Conservation (phyloP, 1,284 basidiomycete genomes). For the Coriolopsis trogii region DNA sequence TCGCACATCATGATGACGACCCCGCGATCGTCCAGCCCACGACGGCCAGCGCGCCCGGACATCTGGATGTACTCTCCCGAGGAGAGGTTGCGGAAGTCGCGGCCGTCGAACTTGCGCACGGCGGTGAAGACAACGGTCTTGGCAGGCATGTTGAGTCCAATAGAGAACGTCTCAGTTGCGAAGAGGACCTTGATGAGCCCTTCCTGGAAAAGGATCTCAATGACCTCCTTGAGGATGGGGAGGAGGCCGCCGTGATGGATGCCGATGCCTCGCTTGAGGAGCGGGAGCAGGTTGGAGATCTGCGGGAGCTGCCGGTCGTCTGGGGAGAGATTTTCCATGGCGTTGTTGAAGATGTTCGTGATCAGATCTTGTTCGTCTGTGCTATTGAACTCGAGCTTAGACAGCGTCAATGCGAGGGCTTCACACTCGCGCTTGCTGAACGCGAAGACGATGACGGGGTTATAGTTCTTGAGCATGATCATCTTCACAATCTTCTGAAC, state of each 20-base stretch:
- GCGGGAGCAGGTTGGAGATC: constrained; percentile 91
- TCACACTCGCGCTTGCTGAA: constrained; percentile 99
- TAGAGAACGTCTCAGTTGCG: constrained; percentile 99
- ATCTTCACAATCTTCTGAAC: constrained; percentile 99
- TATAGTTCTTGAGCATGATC: constrained; percentile 98
- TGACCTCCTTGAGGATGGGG: constrained; percentile 98
- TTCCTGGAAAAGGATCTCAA: constrained; percentile 99
- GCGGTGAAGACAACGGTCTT: constrained; percentile 99
- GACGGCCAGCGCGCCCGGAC: constrained; percentile 97
- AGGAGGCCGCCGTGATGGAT: constrained; percentile 98
- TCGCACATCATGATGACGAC: constrained; percentile 99
- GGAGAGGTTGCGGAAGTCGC: constrained; percentile 90
- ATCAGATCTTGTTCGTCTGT: constrained; percentile 93
- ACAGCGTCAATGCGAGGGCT: constrained; percentile 87
- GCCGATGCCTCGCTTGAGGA: constrained; percentile 95
- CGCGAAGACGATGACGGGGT: constrained; percentile 98
- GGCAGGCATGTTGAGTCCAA: constrained; percentile 99
- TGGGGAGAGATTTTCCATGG: constrained; percentile 86
- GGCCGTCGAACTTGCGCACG: constrained; percentile 95
- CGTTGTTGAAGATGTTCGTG: constrained; percentile 91
- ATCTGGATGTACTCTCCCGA: constrained; percentile 98
- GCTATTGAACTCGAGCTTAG: constrained; percentile 96
- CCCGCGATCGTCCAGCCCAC: constrained; percentile 97
- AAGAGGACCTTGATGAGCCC: constrained; percentile 99
- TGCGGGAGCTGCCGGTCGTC: constrained; percentile 94